A percentile compares a stretch with the other conserved stretches of the same genome.
Evolutionary conservation across 208 protist species (phyloP).

Genomic region (Perkinsela sp.): DNA sequence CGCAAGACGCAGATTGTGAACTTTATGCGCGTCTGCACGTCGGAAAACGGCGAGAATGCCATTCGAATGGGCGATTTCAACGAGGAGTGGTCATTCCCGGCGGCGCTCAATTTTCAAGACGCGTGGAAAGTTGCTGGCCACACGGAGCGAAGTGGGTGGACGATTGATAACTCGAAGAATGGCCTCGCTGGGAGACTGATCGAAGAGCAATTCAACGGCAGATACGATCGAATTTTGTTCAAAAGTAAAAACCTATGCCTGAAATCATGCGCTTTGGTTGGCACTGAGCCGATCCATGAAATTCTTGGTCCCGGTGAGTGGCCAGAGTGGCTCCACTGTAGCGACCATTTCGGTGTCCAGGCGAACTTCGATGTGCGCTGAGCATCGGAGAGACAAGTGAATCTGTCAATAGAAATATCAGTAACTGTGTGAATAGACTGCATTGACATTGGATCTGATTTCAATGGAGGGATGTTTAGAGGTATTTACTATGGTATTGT

Average conservation of each 20-base stretch:
- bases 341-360: not conserved
- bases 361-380: not conserved
- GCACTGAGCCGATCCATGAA: not conserved
- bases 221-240: not conserved
- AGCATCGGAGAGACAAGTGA: too few species aligned
- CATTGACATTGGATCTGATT: too few species aligned
- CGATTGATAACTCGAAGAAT: not conserved
- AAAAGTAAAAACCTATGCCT: not conserved
- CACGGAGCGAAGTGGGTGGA: not conserved
- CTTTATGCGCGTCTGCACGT: not conserved
- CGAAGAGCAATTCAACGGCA: not conserved
- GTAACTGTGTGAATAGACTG: too few species aligned
- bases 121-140: not conserved
- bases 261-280: not conserved
- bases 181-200: not conserved
- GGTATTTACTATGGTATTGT: too few species aligned
- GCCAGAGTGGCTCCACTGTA: not conserved
- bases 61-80: not conserved
- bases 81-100: not conserved
- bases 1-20: not conserved
- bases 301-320: not conserved
- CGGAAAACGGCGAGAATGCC: not conserved
- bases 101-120: not conserved
- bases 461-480: too few species aligned
- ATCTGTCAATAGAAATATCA: too few species aligned